These are phyloP conservation scores for Sporothrix curviconia DNA, from an alignment of 2,329 filamentous ascomycete species.

Conservation along the genomic window DNA sequence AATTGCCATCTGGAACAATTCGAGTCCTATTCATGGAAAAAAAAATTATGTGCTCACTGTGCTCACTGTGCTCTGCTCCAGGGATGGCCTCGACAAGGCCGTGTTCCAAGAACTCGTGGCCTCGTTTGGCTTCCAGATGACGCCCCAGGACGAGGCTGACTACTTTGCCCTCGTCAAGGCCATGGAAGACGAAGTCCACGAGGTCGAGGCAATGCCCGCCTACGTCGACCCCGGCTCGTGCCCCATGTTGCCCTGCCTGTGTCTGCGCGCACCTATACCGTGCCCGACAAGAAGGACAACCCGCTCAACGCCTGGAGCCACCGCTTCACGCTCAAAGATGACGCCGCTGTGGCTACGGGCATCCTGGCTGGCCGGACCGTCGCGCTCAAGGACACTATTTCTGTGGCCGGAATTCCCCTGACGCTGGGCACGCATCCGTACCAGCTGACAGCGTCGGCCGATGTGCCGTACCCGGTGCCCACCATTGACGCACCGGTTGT, in stretches of 20 bases:
- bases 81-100: slow-evolving; percentile 13
- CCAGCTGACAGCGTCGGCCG: slow-evolving; percentile 24
- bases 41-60: no score
- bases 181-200: slow-evolving; percentile 24
- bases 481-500: slow-evolving; percentile 46
- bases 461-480: slow-evolving; percentile 57
- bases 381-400: slow-evolving; percentile 68
- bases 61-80: no score
- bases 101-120: slow-evolving; percentile 15
- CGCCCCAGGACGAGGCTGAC: slow-evolving; percentile 23
- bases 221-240: slow-evolving; percentile 23
- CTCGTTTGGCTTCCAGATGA: slow-evolving; percentile 17
- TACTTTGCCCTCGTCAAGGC: slow-evolving; percentile 25
- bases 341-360: slow-evolving; percentile 28
- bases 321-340: slow-evolving; percentile 24
- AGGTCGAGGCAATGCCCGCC: slow-evolving; percentile 23
- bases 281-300: slow-evolving; percentile 23
- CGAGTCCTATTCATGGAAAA: no score
- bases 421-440: slow-evolving; percentile 46
- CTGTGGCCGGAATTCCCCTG: slow-evolving; percentile 57
- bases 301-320: slow-evolving; percentile 32
- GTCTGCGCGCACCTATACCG: slow-evolving; percentile 20
- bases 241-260: slow-evolving; percentile 15
- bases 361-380: slow-evolving; percentile 66
- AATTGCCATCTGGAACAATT: no score